Percentiles rank a stretch among this genome's conserved stretches.
These are phyloP conservation scores for Cardamine occulta DNA, from an alignment of 345 rosid species.

Conservation along the genomic window DNA sequence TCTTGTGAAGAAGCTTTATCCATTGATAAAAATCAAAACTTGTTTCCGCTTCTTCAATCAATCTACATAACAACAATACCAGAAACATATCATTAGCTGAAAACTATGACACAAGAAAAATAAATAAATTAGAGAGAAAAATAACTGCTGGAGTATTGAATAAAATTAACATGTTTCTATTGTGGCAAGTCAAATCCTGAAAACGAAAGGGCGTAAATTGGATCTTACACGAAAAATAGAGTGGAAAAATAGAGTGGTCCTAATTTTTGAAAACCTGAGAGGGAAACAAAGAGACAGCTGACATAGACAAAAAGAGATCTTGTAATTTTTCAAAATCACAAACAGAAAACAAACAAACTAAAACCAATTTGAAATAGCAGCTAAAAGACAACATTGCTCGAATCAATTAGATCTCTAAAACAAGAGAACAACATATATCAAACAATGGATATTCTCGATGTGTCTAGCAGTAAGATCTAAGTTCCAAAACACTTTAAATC, in stretches of 20 bases:
- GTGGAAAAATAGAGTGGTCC: conserved; percentile 43
- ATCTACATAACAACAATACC: conserved; percentile 20
- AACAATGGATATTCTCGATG: neutral
- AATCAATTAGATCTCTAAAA: conserved; percentile 34
- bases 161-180: conserved; percentile 8
- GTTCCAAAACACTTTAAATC: conserved; percentile 6
- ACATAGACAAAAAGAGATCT: neutral
- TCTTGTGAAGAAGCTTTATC: conserved; percentile 79
- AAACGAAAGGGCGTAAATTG: conserved; percentile 41
- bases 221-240: conserved; percentile 31
- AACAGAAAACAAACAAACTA: neutral
- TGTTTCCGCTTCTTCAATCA: conserved; percentile 7
- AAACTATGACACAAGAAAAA: neutral
- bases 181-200: conserved; percentile 35
- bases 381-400: conserved; percentile 28
- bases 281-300: conserved; percentile 35
- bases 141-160: neutral
- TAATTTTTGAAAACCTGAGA: conserved; percentile 1
- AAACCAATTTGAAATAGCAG: neutral
- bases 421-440: conserved; percentile 12
- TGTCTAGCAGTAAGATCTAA: conserved; percentile 48
- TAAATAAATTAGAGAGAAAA: neutral
- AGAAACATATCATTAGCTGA: conserved; percentile 23
- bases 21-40: conserved; percentile 47
- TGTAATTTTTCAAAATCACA: conserved; percentile 1